Base-by-base conservation (phyloP, 1,139 yeast genomes). In the Debaryomycetaceae sp. region DNA sequence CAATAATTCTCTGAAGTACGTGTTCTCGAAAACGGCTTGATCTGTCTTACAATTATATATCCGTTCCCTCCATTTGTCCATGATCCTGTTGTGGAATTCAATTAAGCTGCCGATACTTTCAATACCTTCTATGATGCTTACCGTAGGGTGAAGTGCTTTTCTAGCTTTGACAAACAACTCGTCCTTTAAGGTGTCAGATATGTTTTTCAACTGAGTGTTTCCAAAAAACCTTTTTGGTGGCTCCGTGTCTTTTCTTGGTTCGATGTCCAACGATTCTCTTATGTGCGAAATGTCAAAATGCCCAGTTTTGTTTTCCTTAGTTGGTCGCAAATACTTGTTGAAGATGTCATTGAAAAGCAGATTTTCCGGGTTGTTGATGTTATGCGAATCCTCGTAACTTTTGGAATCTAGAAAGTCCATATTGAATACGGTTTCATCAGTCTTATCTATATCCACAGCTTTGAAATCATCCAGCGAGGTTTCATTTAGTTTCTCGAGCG, bases 91-190 rank as follows among this genome's bases (percentile, higher is more conserved):
- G 35, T 58, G 54, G 40, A 57, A 63, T 13, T 36, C 50, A 13
- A 58, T 55, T 27, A 62, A 40, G 11, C 50, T 51, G 3, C 34
- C 22, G 7, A 54, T 34, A 6, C 51, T 42, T 3, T 44, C 42
- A 11, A 62, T 40, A 5, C 43, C 36, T 8, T 53, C 51, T 5
- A 70, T 62, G 42, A 59, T 48, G 0, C 50, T 43, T 4, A 63
- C 40, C 0, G 70, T 61, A 7, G 70, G 68, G 1, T 30, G 40
- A 42, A 70, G 56, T 0, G 70, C 65, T 3, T 41, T 49, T 17
- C 51, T 49, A 6, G 60, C 52, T 44, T 54, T 48, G 6, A 49
- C 42, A 40, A 60, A 54, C 40, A 64, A 47, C 34, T 57, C 56
- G 5, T 48, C 47, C 31, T 47, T 47, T 24, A 55, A 40, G n/a